Percentiles rank a stretch among this genome's conserved stretches.
Conservation (phyloP, 208 protist genomes). For the Zelonia costaricensis region DNA sequence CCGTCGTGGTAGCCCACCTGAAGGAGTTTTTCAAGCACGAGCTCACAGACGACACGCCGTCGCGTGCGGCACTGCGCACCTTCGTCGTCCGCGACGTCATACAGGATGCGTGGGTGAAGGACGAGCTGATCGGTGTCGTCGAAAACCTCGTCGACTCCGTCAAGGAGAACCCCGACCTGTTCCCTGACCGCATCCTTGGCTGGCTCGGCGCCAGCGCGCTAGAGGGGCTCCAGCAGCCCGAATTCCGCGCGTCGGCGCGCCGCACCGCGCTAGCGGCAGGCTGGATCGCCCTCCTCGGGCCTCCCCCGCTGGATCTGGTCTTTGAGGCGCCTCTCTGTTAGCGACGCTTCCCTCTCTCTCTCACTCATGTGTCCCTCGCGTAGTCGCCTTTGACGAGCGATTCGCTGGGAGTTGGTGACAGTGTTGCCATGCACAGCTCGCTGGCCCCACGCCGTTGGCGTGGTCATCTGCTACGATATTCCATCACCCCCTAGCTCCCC, state of each 20-base stretch:
- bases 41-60: slow-evolving; percentile 55
- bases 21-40: slow-evolving; percentile 63
- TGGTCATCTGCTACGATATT: too few species aligned
- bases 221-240: slow-evolving; percentile 32
- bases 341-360: background rate
- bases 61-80: slow-evolving; percentile 46
- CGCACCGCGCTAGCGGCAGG: slow-evolving; percentile 18
- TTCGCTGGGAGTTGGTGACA: too few species aligned
- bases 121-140: slow-evolving; percentile 76
- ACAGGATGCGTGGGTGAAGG: slow-evolving; percentile 77
- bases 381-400: too few species aligned
- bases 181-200: slow-evolving; percentile 45
- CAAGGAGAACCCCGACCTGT: slow-evolving; percentile 54
- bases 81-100: slow-evolving; percentile 81
- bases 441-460: too few species aligned
- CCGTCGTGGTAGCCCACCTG: slow-evolving; percentile 36
- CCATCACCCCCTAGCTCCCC: too few species aligned
- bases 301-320: slow-evolving; percentile 26
- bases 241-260: slow-evolving; percentile 44
- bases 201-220: slow-evolving; percentile 49
- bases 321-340: slow-evolving; percentile 35
- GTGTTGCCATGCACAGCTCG: too few species aligned
- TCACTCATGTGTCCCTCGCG: too few species aligned
- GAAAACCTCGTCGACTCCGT: slow-evolving; percentile 49
- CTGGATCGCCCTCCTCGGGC: slow-evolving; percentile 65